Conservation (phyloP, 2,329 filamentous ascomycete genomes). For the Domatiomyces globalis region DNA sequence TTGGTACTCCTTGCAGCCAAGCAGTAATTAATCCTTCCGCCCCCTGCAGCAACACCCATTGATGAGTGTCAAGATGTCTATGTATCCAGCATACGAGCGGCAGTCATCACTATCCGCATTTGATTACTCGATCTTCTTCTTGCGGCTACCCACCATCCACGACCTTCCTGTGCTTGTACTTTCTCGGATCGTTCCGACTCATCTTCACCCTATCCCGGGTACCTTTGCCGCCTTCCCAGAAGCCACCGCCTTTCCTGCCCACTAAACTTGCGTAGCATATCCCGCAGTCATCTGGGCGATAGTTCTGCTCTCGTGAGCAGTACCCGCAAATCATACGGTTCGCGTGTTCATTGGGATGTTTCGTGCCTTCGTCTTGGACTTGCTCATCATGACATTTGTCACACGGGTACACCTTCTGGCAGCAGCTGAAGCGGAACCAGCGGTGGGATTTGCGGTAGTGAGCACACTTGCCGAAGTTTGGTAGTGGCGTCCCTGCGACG, state of each 20-base stretch:
- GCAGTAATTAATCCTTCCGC: no score
- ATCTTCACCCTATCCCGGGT: conserved; percentile 58
- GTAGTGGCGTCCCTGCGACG: conserved; percentile 40
- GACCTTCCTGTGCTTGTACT: conserved; percentile 9
- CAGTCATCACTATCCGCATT: no score
- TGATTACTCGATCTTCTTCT: not conserved
- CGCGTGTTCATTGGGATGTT: conserved; percentile 67
- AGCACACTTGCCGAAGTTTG: conserved; percentile 37
- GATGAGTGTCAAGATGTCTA: no score
- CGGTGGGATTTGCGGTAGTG: conserved; percentile 43
- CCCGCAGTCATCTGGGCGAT: conserved; percentile 58
- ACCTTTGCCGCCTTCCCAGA: conserved; percentile 78
- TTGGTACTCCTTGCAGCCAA: no score
- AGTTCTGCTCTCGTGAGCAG: conserved; percentile 69
- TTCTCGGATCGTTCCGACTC: conserved; percentile 44
- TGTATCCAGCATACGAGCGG: no score
- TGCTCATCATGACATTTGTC: conserved; percentile 56
- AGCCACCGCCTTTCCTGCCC: conserved; percentile 52
- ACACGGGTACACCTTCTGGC: conserved; percentile 42
- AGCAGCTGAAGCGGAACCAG: conserved; percentile 47
- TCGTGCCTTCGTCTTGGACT: conserved; percentile 30
- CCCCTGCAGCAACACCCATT: no score
- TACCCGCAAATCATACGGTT: conserved; percentile 68
- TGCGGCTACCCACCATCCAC: not conserved
- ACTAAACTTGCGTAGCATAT: conserved; percentile 59